These are phyloP conservation scores for Seiridium cupressi DNA, from an alignment of 2,329 filamentous ascomycete species.

Conservation along the genomic window DNA sequence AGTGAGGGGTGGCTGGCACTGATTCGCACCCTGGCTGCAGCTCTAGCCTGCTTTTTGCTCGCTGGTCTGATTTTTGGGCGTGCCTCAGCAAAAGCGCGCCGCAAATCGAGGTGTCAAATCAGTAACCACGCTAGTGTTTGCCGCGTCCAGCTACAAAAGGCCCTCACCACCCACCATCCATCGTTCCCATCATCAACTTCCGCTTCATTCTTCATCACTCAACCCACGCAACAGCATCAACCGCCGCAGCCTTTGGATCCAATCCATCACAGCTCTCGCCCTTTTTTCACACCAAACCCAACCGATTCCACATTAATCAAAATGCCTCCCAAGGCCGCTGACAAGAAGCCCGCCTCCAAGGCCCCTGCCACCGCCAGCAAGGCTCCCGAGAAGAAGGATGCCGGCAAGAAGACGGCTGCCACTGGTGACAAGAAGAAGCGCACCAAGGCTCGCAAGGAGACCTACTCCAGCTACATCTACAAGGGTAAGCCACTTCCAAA, in stretches of 20 bases:
- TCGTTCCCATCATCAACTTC: slow-evolving; percentile 44
- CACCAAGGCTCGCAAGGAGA: slow-evolving; percentile 99
- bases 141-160: slow-evolving; percentile 63
- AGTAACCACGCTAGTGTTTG: slow-evolving; percentile 50
- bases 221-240: slow-evolving; percentile 22
- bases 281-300: slow-evolving; percentile 17
- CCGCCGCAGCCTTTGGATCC: slow-evolving; percentile 17
- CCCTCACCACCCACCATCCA: slow-evolving; percentile 49
- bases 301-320: slow-evolving; percentile 37
- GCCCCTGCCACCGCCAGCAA: slow-evolving; percentile 73
- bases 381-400: slow-evolving; percentile 95
- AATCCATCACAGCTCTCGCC: slow-evolving; percentile 19
- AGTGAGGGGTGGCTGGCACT: background rate
- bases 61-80: background rate
- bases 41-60: too few relatives aligned
- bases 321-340: slow-evolving; percentile 98
- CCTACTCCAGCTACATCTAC: slow-evolving; percentile 99
- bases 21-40: background rate
- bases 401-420: slow-evolving; percentile 98
- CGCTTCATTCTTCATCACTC: slow-evolving; percentile 30
- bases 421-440: slow-evolving; percentile 99
- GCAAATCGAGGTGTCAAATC: slow-evolving; percentile 39
- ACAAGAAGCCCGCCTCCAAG: slow-evolving; percentile 99
- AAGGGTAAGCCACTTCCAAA: slow-evolving; percentile 68
- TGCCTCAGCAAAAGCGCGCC: slow-evolving; percentile 4